These are phyloP conservation scores for Solanum megistacrolobum DNA, from an alignment of 257 asterid species.

Conservation along the genomic window DNA sequence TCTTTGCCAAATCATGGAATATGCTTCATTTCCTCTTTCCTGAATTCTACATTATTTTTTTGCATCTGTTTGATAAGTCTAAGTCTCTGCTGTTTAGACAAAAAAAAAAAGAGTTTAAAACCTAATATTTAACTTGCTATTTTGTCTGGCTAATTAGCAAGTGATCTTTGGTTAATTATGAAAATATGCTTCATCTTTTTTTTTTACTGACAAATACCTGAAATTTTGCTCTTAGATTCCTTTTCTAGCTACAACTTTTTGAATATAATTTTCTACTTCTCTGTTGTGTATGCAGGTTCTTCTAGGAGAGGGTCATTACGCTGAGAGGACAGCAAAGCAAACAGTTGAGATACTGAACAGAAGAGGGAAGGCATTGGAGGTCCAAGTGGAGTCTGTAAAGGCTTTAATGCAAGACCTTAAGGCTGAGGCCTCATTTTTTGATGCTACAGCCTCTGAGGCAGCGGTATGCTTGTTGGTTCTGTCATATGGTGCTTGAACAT, in stretches of 20 bases:
- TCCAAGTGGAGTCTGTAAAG: slow-evolving; percentile 64
- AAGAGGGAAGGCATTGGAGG: slow-evolving; percentile 56
- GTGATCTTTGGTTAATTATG: neutral
- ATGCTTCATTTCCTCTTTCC: neutral
- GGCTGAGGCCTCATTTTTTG: slow-evolving; percentile 74
- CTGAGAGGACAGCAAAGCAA: slow-evolving; percentile 83
- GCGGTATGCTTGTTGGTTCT: slow-evolving; percentile 36
- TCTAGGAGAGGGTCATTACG: slow-evolving; percentile 77
- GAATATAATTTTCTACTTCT: neutral
- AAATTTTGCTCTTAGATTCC: neutral
- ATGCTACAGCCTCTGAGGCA: slow-evolving; percentile 64
- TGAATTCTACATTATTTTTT: neutral
- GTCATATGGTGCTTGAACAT: neutral
- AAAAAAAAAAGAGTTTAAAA: neutral
- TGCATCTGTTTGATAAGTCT: neutral
- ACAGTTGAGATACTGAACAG: slow-evolving; percentile 70
- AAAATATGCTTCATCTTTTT: slow-evolving; percentile 6
- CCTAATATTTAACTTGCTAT: neutral
- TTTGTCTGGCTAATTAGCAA: neutral
- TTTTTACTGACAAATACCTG: neutral
- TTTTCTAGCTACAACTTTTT: neutral
- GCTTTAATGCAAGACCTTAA: slow-evolving; percentile 71
- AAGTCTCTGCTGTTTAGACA: neutral
- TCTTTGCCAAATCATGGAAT: neutral
- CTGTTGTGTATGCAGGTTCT: slow-evolving; percentile 45